Evolutionary conservation across 768 basidiomycete species (phyloP), one percentile per base, ranked within the genome.

Genomic region (Boletus insuetus): DNA sequence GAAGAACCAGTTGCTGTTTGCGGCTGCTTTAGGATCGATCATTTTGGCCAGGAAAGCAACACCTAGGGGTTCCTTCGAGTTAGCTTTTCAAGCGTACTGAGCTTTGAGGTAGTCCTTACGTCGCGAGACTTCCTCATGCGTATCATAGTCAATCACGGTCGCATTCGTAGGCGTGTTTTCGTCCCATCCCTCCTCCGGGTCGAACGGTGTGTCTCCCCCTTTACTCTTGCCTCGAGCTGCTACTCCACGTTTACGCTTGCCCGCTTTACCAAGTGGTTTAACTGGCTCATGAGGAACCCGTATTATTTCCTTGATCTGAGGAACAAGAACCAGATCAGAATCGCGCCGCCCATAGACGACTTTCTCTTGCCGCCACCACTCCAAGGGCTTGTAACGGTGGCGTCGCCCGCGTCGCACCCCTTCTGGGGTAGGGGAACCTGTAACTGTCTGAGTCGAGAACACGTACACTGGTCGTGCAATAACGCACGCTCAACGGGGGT

Each of bases 321-420:
- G 78, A 12, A 89, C 85, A 26, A 82, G 76, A 20, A 79, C 73
- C 10, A 73, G 58, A 22, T 76, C 81, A 8, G 78, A 77, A 10
- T 78, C 73, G 13, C 80, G 78, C 20, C 85, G 80, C 7, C 87
- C 87, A 63, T 93, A 98, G 3, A 94, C 85, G 22, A 93, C 81
- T 58, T 85, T 87, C 73, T 98, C 96, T 61, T 84, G 83, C n/a
- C 94, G 83, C 96, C 96, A 98, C 77, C 81, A 96, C 39, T 91
- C 89, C 35, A 98, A 76, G 5, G 95, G 96, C 46, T 74, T 74
- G 62, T 83, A 84, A 32, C 83, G 83, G 50, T 80, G 75, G 22
- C 95, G 85, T 46, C 74, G 74, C 31, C 91, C 87, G 47, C 88
- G 84, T 17, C 94, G 86, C 2, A 89, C 75, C 22, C 86, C 86